Percentiles rank a stretch among this genome's conserved stretches.
phyloP scores from a whole-genome alignment of 2,329 filamentous ascomycete genomes.

The Incumbomyces delicatus region DNA sequence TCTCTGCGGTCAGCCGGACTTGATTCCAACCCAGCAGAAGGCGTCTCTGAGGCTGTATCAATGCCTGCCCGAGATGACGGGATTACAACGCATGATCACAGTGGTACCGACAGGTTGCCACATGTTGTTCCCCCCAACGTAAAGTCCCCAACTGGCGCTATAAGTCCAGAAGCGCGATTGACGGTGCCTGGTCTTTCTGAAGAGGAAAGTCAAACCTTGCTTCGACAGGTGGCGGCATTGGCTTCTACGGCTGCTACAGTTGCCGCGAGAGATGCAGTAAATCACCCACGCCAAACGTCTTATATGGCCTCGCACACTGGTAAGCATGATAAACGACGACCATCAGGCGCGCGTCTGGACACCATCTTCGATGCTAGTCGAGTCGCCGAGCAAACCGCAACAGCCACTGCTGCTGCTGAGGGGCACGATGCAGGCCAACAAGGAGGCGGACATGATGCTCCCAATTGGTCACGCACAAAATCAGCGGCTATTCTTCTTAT shows the following conservation, averaged over 20 bases:
- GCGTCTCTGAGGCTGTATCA: conserved; percentile 22
- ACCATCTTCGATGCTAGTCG: conserved; percentile 26
- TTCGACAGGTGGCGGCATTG: conserved; percentile 84
- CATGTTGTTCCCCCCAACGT: conserved; percentile 68
- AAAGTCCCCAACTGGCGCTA: background rate
- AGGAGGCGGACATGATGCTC: conserved; percentile 82
- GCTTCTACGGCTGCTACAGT: conserved; percentile 83
- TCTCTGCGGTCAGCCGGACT: conserved; percentile 77
- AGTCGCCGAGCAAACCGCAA: conserved; percentile 41
- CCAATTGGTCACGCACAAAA: conserved; percentile 91
- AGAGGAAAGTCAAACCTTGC: conserved; percentile 69
- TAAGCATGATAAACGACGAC: conserved; percentile 25
- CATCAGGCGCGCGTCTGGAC: conserved; percentile 25
- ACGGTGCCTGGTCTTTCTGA: conserved; percentile 62
- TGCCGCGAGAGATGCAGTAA: conserved; percentile 66
- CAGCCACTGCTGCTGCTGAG: conserved; percentile 19
- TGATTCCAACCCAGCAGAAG: conserved; percentile 38
- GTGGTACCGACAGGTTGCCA: conserved; percentile 28
- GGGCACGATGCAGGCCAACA: conserved; percentile 35
- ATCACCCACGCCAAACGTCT: conserved; percentile 42
- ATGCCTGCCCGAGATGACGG: conserved; percentile 17
- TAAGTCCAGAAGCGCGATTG: conserved; percentile 27
- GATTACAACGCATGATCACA: conserved; percentile 36
- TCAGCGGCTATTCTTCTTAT: conserved; percentile 79
- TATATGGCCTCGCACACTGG: conserved; percentile 28